These are phyloP conservation scores for Penicillium vulpinum DNA, from an alignment of 2,329 filamentous ascomycete genomes.

Conservation along the genomic window DNA sequence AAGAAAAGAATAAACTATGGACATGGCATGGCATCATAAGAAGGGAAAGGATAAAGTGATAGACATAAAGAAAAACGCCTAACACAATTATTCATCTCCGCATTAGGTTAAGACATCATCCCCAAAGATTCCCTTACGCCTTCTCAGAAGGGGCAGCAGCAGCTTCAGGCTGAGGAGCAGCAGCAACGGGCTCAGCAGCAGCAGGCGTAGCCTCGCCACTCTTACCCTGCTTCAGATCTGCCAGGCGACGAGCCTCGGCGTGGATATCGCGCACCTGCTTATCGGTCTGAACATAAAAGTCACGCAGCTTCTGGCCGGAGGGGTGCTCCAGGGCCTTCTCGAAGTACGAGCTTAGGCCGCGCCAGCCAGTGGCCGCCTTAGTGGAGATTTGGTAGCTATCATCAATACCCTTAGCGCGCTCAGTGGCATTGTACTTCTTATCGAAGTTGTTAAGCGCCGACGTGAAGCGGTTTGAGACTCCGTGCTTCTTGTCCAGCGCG, in stretches of 20 bases:
- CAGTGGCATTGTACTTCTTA: conserved; percentile 79
- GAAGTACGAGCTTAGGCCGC: conserved; percentile 81
- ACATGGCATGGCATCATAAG: conserved; percentile 5
- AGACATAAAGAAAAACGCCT: conserved; percentile 11
- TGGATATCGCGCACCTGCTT: conserved; percentile 95
- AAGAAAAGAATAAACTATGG: conserved; percentile 8
- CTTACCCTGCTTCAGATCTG: conserved; percentile 73
- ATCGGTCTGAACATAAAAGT: conserved; percentile 81
- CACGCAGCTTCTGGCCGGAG: conserved; percentile 81
- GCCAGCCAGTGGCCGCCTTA: conserved; percentile 67
- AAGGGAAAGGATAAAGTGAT: conserved; percentile 1
- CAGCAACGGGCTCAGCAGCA: conserved; percentile 17
- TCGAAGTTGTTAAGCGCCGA: conserved; percentile 74
- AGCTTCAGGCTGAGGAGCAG: conserved; percentile 22
- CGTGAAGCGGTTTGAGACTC: conserved; percentile 78
- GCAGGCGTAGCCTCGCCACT: conserved; percentile 34
- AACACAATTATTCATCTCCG: conserved; percentile 5
- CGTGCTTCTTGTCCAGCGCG: conserved; percentile 85
- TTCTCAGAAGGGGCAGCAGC: conserved; percentile 31
- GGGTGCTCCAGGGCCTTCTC: conserved; percentile 87
- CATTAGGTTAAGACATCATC: not conserved
- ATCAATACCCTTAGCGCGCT: conserved; percentile 82
- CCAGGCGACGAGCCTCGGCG: conserved; percentile 81
- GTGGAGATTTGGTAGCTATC: conserved; percentile 77
- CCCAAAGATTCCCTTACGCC: conserved; percentile 17